Evolutionary conservation across 2,329 filamentous ascomycete genomes (phyloP).

Genomic region (Lasiodiplodia citricola): DNA sequence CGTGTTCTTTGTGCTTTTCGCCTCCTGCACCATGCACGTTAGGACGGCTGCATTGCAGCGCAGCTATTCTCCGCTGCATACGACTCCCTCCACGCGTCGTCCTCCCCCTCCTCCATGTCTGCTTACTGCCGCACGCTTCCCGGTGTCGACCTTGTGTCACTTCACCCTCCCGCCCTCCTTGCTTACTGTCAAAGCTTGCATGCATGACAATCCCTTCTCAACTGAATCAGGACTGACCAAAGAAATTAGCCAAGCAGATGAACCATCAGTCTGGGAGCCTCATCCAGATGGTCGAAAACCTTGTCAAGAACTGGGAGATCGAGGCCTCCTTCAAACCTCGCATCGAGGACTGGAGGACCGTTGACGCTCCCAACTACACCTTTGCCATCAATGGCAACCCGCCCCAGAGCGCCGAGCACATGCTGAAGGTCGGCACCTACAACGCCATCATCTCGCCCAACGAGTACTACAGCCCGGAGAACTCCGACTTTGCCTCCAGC

Average conservation of each 20-base stretch:
- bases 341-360: slow-evolving; percentile 68
- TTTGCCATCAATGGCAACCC: slow-evolving; percentile 69
- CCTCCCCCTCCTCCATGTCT: slow-evolving; percentile 2
- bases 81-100: slow-evolving; percentile 6
- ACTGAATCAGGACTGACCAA: slow-evolving; percentile 23
- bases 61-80: slow-evolving; percentile 20
- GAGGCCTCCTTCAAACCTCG: slow-evolving; percentile 71
- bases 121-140: slow-evolving; percentile 12
- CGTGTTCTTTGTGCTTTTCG: slow-evolving; percentile 20
- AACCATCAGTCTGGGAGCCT: slow-evolving; percentile 63
- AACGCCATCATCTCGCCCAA: slow-evolving; percentile 69
- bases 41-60: slow-evolving; percentile 21
- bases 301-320: slow-evolving; percentile 76
- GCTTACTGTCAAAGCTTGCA: slow-evolving; percentile 17
- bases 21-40: slow-evolving; percentile 23
- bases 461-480: slow-evolving; percentile 67
- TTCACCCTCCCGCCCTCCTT: background rate
- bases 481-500: slow-evolving; percentile 66
- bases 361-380: slow-evolving; percentile 64
- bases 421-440: slow-evolving; percentile 72
- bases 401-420: slow-evolving; percentile 64
- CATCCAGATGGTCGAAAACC: slow-evolving; percentile 67
- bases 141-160: slow-evolving; percentile 6
- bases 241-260: slow-evolving; percentile 59
- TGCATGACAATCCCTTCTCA: slow-evolving; percentile 23